Evolutionary conservation across 2,329 filamentous ascomycete species (phyloP), one percentile per base, ranked within the genome.

Genomic region (Fonsecaea erecta): DNA sequence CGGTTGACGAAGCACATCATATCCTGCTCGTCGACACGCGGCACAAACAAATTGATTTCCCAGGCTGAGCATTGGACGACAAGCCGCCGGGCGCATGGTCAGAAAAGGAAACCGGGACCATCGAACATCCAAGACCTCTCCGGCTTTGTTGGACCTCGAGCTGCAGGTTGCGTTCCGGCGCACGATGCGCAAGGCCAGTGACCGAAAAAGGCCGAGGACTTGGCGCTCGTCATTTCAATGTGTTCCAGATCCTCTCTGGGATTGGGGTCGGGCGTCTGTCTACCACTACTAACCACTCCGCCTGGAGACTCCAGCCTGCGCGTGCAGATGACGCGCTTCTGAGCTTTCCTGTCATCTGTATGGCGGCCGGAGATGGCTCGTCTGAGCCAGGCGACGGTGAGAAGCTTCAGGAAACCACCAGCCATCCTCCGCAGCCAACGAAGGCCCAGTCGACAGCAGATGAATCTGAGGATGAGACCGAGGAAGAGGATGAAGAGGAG

Each of bases 401-500:
- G 21, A 51, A 63, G 54, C 65, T 24, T 40, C 60, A 63, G 34
- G 46, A 52, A 26, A 48, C 43, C 35, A 21, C 52, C 40, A 48
- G 28, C 51, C 28, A 24, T 6, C 54, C 40, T 18, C 55, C 54
- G 24, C 48, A 58, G 53, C 59, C 62, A 34, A 34, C 48, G 30
- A 60, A 63, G 18, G 43, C 60, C 24, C 53, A 60, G n/a, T 30
- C 60, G 30, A 62, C 60, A 18, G 60, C 56, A 40, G 68, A 70
- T 30, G 68, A 70, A 16, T 62, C 58, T 32, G 62, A 78, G 2
- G 28, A 30, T 4, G n/a, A n/a, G n/a, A n/a, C n/a, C n/a, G n/a
- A n/a, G n/a, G 78, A 77, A 0, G 85, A 87, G 0, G 85, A 87
- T 0, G 86, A 88, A 14, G 92, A 93, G 0, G 93, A 95, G 2